These are phyloP conservation scores for Fusarium domesticum DNA, from an alignment of 2,329 filamentous ascomycete genomes.

Conservation along the genomic window DNA sequence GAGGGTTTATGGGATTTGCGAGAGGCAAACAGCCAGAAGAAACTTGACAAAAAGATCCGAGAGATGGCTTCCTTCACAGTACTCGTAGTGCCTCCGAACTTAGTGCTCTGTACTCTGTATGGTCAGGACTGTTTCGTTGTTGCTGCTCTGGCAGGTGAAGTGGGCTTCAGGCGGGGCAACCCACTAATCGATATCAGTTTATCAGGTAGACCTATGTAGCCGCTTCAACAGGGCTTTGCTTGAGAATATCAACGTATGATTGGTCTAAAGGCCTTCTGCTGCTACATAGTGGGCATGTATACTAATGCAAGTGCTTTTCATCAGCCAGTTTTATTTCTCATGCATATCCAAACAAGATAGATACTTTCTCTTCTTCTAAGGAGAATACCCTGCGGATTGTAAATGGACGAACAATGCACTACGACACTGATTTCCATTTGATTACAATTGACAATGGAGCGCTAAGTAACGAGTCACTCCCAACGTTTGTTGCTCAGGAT, in stretches of 20 bases:
- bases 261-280: neutral
- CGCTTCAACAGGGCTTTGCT: constrained; percentile 15
- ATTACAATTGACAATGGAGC: no score
- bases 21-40: constrained; percentile 11
- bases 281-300: no score
- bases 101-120: constrained; percentile 14
- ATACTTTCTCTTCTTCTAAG: no score
- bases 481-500: neutral
- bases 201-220: no score
- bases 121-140: constrained; percentile 7
- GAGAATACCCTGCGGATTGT: no score
- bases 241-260: neutral
- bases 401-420: no score
- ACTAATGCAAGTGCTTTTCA: no score
- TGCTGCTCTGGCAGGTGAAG: constrained; percentile 11
- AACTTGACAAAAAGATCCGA: constrained; percentile 15
- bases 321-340: no score
- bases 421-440: no score
- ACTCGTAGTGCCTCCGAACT: constrained; percentile 5
- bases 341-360: no score
- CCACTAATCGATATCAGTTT: constrained; percentile 16
- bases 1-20: constrained; percentile 15
- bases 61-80: constrained; percentile 13
- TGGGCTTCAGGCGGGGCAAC: constrained; percentile 24
- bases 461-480: no score